Evolutionary conservation across 73 alveolate genomes (phyloP).

Genomic region (Stentor coeruleus): DNA sequence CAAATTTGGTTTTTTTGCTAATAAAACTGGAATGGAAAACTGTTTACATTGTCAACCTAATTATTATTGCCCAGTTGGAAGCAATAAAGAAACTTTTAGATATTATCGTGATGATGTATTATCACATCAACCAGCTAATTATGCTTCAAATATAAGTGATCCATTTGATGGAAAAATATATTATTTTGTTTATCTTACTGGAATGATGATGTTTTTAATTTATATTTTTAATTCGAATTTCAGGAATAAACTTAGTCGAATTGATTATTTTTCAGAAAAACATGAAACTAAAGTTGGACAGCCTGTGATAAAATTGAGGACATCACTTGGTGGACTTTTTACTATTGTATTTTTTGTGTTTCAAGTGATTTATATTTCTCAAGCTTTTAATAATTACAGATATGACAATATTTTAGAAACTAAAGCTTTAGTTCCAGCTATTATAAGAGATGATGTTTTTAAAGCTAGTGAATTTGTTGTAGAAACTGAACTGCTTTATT

Average conservation of each 20-base stretch:
- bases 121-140: background rate
- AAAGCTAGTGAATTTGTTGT: too few species aligned
- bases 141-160: background rate
- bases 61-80: background rate
- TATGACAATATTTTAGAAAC: background rate
- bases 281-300: background rate
- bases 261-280: background rate
- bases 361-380: background rate
- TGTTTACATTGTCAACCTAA: background rate
- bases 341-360: background rate
- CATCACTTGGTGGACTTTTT: constrained; percentile 3
- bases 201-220: background rate
- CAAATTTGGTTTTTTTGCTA: background rate
- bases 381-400: background rate
- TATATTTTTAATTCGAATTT: background rate
- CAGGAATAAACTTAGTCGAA: background rate
- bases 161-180: background rate
- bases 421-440: background rate
- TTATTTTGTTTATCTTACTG: background rate
- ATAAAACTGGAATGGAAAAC: background rate
- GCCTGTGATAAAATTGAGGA: background rate
- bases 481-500: too few species aligned
- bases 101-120: too few species aligned
- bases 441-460: too few species aligned
- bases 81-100: too few species aligned